These are phyloP conservation scores for Volvariella surrecta DNA, from an alignment of 1,284 basidiomycete species.

Conservation along the genomic window DNA sequence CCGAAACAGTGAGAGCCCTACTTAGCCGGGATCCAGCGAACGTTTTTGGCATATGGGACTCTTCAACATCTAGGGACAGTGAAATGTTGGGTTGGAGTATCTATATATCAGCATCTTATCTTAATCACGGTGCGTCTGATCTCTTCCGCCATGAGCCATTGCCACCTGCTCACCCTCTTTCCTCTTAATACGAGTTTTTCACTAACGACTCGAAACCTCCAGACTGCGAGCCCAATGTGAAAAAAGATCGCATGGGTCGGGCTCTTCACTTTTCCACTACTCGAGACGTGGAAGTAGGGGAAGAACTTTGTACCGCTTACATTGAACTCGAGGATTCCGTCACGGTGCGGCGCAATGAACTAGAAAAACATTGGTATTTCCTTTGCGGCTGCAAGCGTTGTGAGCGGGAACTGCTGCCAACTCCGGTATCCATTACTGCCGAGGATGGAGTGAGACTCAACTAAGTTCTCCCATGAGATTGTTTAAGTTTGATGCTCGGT, in stretches of 20 bases:
- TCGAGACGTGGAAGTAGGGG: constrained; percentile 33
- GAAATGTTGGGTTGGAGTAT: constrained; percentile 62
- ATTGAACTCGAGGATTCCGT: constrained; percentile 33
- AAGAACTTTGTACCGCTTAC: constrained; percentile 54
- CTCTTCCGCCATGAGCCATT: background rate
- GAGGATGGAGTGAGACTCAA: too few relatives aligned
- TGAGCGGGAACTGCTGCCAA: constrained; percentile 15
- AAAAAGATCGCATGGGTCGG: constrained; percentile 39
- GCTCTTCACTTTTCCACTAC: constrained; percentile 41
- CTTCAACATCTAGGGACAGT: constrained; percentile 30
- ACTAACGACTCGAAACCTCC: too few relatives aligned
- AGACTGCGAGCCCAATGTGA: constrained; percentile 55
- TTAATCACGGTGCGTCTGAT: constrained; percentile 48
- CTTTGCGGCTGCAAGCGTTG: constrained; percentile 40
- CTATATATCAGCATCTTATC: constrained; percentile 51
- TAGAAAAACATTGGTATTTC: constrained; percentile 45
- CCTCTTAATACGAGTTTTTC: too few relatives aligned
- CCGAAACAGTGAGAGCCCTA: constrained; percentile 36
- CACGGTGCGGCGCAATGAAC: constrained; percentile 26
- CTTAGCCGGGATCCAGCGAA: constrained; percentile 56
- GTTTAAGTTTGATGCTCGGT: too few relatives aligned
- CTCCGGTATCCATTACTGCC: too few relatives aligned
- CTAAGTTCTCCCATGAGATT: too few relatives aligned
- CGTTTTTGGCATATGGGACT: constrained; percentile 60
- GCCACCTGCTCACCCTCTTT: too few relatives aligned